Base-by-base conservation (phyloP, 345 rosid genomes). In the Combretum micranthum region DNA sequence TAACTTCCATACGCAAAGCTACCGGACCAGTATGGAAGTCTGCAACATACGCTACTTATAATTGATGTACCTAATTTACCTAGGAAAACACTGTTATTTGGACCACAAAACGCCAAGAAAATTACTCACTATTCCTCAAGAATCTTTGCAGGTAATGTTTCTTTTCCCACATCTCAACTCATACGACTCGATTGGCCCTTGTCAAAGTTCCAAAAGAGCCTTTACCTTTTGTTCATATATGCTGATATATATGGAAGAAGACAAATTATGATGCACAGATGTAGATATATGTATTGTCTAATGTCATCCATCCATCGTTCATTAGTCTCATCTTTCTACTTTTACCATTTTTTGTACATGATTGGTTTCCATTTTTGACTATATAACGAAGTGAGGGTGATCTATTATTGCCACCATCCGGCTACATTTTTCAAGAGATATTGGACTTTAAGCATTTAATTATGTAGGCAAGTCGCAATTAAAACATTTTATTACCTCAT, bases 101-200 rank as follows among this genome's bases (percentile, higher is more conserved):
- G 15, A 4, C 26, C 46, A 39, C 26, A 47, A 45, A 56, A 43
- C 19, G 15, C n/a, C 59, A 56, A 22, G 23, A 26, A 55, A 42
- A 15, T 2, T 45, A 7, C 37, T 23, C 15, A n/a, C 49, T 22
- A n/a, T 18, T 17, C 39, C 50, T 53, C 57, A 46, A 69, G 80
- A 77, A 75, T 81, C 83, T 78, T 70, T 78, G 63, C 83, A 73
- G 79, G 63, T 32, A 44, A 62, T 45, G 42, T 47, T 70, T 55
- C 69, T 65, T 67, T 39, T 42, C 58, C 55, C 61, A 55, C 72
- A 42, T 37, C 50, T 42, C 63, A 51, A 62, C 32, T 37, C 57
- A 59, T 26, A 42, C n/a, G 9, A 32, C 9, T 32, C 39, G 39
- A 32, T 32, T 32, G 39, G 50, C 61, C 48, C n/a, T 23, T 22